Percentiles rank a stretch among this genome's conserved stretches.
Conservation (phyloP, 169 alveolate genomes). For the Eimeria mitis region DNA sequence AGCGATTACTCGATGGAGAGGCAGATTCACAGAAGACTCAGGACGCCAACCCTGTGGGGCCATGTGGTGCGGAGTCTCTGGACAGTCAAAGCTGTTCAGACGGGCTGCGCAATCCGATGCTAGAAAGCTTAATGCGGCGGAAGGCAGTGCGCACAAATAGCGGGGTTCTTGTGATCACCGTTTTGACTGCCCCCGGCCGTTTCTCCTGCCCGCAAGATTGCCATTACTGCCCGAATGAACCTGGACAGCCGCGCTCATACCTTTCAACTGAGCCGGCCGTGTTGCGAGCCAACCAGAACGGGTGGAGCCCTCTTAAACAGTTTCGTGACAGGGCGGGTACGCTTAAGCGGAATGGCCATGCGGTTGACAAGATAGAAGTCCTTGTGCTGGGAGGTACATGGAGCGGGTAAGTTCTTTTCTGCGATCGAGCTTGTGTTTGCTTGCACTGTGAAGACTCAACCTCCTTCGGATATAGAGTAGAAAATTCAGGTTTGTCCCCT, state of each 20-base stretch:
- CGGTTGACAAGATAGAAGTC: constrained; percentile 95
- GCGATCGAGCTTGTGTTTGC: too few relatives aligned
- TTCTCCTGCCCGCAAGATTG: constrained; percentile 97
- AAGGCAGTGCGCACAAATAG: constrained; percentile 93
- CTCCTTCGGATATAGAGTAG: too few relatives aligned
- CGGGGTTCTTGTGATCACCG: constrained; percentile 96
- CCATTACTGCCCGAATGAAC: constrained; percentile 97
- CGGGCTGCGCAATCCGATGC: constrained; percentile 62
- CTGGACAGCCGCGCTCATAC: constrained; percentile 97
- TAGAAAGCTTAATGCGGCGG: constrained; percentile 88
- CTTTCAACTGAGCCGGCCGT: constrained; percentile 98
- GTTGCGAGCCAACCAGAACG: constrained; percentile 96
- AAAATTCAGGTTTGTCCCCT: too few relatives aligned
- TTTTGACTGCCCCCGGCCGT: constrained; percentile 96
- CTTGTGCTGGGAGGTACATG: constrained; percentile 98
- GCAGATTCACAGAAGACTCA: not conserved
- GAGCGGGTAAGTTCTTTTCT: constrained; percentile 85
- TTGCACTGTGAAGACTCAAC: not conserved
- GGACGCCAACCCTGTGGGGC: not conserved
- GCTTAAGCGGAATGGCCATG: constrained; percentile 95
- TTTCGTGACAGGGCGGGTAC: constrained; percentile 96
- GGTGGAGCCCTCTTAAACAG: constrained; percentile 94
- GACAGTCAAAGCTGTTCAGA: constrained; percentile 79
- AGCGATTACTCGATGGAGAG: constrained; percentile 81
- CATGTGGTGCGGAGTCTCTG: not conserved